Evolutionary conservation across 2,329 filamentous ascomycete genomes (phyloP).

Genomic region (Bipolaris gigantea): DNA sequence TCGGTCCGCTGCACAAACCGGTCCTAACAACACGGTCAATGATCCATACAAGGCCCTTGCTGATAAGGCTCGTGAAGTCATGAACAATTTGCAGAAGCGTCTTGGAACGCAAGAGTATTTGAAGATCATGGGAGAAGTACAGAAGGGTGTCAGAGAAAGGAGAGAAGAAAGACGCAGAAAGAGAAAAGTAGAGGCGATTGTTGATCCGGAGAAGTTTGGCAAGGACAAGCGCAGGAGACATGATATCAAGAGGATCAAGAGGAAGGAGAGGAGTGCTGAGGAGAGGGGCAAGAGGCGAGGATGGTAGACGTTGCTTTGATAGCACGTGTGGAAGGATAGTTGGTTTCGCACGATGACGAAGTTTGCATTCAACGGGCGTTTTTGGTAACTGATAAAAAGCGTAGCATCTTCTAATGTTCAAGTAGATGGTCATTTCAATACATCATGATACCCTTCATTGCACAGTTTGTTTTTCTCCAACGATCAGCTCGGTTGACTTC

Average conservation of each 20-base stretch:
- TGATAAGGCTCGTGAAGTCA: conserved; percentile 71
- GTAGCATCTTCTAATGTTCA: background rate
- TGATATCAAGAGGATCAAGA: conserved; percentile 56
- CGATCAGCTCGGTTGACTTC: background rate
- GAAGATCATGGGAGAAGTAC: conserved; percentile 70
- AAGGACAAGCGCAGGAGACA: conserved; percentile 77
- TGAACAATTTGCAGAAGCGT: conserved; percentile 82
- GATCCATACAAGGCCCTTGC: conserved; percentile 70
- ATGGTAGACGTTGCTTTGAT: conserved; percentile 52
- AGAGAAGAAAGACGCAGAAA: conserved; percentile 77
- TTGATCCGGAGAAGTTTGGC: conserved; percentile 71
- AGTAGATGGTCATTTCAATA: background rate
- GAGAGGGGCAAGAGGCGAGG: conserved; percentile 72
- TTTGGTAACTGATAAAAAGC: background rate
- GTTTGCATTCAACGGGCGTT: background rate
- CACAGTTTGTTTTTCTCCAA: background rate
- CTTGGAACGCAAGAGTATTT: conserved; percentile 81
- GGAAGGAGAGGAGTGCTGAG: conserved; percentile 76
- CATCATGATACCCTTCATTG: background rate
- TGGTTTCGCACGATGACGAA: background rate
- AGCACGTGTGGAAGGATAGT: background rate
- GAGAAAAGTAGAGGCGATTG: conserved; percentile 84
- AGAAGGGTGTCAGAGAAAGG: conserved; percentile 70
- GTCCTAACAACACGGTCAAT: conserved; percentile 56
- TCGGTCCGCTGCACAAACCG: conserved; percentile 66